Percentiles rank a stretch among this genome's conserved stretches.
These are phyloP conservation scores for Panaeolus cyanescens DNA, from an alignment of 768 basidiomycete genomes.

Conservation along the genomic window DNA sequence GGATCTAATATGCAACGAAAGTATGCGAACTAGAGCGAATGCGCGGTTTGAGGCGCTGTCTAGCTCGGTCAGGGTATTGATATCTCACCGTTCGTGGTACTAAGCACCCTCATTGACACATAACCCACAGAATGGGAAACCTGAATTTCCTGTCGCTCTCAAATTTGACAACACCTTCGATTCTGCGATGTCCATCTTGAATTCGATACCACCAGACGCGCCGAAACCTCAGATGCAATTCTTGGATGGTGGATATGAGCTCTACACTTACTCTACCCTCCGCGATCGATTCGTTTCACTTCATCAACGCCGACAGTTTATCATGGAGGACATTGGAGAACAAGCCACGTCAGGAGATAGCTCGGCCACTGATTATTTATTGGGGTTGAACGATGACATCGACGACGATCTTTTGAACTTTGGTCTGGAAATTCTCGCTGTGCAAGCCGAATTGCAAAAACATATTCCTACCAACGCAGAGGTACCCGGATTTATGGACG, in stretches of 20 bases:
- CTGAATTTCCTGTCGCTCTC: not conserved
- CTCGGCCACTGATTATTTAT: not conserved
- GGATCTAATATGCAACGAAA: not conserved
- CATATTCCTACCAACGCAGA: not conserved
- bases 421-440: not conserved
- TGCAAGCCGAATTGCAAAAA: not conserved
- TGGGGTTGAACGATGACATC: not conserved
- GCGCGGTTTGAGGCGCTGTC: not conserved
- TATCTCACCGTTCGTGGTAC: too few species aligned
- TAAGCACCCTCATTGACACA: too few species aligned
- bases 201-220: not conserved
- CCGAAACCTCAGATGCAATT: not conserved
- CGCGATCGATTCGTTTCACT: not conserved
- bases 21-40: not conserved
- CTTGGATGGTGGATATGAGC: not conserved
- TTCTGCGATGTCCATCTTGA: not conserved
- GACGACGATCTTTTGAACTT: not conserved
- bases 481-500: not conserved
- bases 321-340: not conserved
- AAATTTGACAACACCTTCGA: not conserved
- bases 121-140: too few species aligned
- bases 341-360: too few species aligned
- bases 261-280: not conserved
- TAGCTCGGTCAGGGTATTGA: too few species aligned
- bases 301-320: not conserved